phyloP scores from a whole-genome alignment of 441 rosid species.

The Jatropha multifida region DNA sequence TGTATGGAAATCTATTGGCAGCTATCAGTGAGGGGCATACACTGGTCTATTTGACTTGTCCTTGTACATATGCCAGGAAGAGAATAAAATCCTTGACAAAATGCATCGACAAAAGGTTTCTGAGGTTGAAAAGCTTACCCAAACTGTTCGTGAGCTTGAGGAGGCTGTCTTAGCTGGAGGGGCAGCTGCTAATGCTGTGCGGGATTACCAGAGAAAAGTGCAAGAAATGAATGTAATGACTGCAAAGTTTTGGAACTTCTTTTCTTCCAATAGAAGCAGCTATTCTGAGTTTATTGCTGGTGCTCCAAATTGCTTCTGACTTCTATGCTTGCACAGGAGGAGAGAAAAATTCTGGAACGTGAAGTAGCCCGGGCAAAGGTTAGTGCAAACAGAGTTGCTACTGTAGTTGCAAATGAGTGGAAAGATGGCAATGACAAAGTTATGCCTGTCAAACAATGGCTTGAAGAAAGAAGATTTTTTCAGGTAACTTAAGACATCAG shows the following conservation, averaged over 20 bases:
- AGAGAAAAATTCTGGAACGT: slow-evolving; percentile 27
- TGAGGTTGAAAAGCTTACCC: slow-evolving; percentile 96
- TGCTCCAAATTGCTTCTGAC: slow-evolving; percentile 30
- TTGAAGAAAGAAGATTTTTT: slow-evolving; percentile 28
- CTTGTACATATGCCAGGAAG: slow-evolving; percentile 55
- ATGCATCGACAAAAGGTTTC: slow-evolving; percentile 96
- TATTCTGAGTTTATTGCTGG: slow-evolving; percentile 9
- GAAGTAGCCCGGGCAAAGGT: slow-evolving; percentile 34
- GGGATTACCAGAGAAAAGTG: slow-evolving; percentile 93
- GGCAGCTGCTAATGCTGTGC: slow-evolving; percentile 95
- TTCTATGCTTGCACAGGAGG: slow-evolving; percentile 21
- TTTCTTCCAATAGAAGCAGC: not conserved
- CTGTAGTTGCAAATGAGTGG: slow-evolving; percentile 34
- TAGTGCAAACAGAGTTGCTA: slow-evolving; percentile 29
- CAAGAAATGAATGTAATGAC: slow-evolving; percentile 88
- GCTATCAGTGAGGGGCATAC: not conserved
- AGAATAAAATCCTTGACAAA: slow-evolving; percentile 87
- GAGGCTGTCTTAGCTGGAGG: slow-evolving; percentile 98
- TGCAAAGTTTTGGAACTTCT: slow-evolving; percentile 11
- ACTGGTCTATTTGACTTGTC: not conserved
- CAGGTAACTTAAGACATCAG: slow-evolving; percentile 4
- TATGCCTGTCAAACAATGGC: slow-evolving; percentile 34
- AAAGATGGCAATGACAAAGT: slow-evolving; percentile 32
- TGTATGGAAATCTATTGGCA: not conserved
- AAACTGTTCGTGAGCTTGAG: slow-evolving; percentile 91